These are phyloP conservation scores for Aspergillus sp. DNA, from an alignment of 2,329 filamentous ascomycete genomes.

Conservation along the genomic window DNA sequence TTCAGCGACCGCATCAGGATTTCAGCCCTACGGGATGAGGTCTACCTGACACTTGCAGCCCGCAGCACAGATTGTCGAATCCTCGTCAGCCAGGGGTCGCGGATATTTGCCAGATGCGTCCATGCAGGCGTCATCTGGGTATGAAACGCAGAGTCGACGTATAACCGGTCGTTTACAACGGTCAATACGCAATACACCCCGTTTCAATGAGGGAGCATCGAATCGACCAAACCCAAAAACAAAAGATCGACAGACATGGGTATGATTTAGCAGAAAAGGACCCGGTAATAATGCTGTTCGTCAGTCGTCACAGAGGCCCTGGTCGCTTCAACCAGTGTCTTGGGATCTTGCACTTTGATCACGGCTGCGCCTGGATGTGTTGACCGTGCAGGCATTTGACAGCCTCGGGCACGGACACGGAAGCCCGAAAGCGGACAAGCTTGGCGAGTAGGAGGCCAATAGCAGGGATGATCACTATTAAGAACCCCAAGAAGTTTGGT, in stretches of 20 bases:
- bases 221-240: not conserved
- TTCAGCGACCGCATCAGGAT: not conserved
- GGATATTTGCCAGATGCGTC: not conserved
- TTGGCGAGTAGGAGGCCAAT: conserved; percentile 1
- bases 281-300: not conserved
- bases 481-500: not conserved
- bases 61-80: not conserved
- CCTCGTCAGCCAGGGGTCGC: not conserved
- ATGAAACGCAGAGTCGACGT: not conserved
- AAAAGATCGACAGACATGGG: not conserved
- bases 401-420: not conserved
- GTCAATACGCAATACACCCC: not conserved
- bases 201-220: not conserved
- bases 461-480: not conserved
- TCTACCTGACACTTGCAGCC: not conserved
- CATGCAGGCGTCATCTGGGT: not conserved
- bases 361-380: not conserved
- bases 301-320: not conserved
- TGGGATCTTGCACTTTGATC: not conserved
- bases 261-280: not conserved
- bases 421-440: not conserved
- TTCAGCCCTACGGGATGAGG: conserved; percentile 1
- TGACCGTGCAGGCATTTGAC: not conserved
- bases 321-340: not conserved
- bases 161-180: not conserved